Base-by-base conservation (phyloP, 768 basidiomycete genomes). In the Phaeotremella skinneri region DNA sequence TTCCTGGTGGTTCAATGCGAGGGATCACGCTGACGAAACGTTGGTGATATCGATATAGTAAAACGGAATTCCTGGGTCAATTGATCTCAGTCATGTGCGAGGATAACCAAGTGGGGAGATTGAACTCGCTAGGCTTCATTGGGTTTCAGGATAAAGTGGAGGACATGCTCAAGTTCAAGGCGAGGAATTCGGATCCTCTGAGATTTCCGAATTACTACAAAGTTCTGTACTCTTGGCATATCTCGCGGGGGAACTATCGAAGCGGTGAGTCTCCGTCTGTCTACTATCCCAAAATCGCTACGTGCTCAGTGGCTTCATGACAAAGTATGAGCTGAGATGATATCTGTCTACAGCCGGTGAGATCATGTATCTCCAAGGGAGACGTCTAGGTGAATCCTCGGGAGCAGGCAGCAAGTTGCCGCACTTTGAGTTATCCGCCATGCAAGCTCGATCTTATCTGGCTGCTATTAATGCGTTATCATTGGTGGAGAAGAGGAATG, bases 171-270 rank as follows among this genome's bases (percentile, higher is more conserved):
- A 83, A 88, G 20, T 97, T 93, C 81, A 94, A 97, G 76, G 89
- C 91, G 5, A 84, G 93, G 60, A 94, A 97, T 75, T 87, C 87
- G 17, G 90, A 99, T 78, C 91, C 94, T 49, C 84, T 89, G 43
- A 79, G 86, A 37, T 83, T 82, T 34, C 93, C 93, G 0, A 86
- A 85, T 71, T 98, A 94, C 79, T 86, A 91, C 32, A 84, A 85
- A 68, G 90, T 98, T 54, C 79, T 98, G n/a, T 94, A 96, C 78
- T 87, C 90, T 48, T 98, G 91, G 91, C 87, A 91, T 75, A 83
- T 87, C 66, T 82, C 83, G 56, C 82, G 89, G 74, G 89, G 89
- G 26, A 91, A 97, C 75, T 91, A 92, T 78, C 85, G 91, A 52
- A 91, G 84, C 74, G 96, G 94, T 93, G 75, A 77, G 85, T 81